Percentiles rank a stretch among this genome's conserved stretches.
Conservation (phyloP, 352 stramenopile genomes). For the Pythium folliculosum region DNA sequence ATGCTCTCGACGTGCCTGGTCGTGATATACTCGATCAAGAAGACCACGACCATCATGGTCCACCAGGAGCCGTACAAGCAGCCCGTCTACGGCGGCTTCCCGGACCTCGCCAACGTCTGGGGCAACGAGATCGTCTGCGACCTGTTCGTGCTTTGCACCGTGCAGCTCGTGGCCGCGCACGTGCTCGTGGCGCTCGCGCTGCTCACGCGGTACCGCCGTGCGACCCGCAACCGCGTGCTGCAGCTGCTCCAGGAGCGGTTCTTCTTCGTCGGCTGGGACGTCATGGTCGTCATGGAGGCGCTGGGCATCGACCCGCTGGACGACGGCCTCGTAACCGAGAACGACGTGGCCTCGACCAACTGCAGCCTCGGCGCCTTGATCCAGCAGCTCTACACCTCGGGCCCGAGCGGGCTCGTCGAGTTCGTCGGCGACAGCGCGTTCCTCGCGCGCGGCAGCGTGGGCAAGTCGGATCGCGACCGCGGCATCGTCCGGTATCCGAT, state of each 20-base stretch:
- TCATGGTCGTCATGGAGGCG: constrained; percentile 36
- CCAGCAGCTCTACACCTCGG: constrained; percentile 40
- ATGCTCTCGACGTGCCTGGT: constrained; percentile 34
- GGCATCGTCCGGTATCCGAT: constrained; percentile 25
- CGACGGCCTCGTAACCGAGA: constrained; percentile 10
- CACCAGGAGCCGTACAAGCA: constrained; percentile 19
- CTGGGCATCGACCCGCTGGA: constrained; percentile 43
- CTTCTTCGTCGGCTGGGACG: constrained; percentile 47
- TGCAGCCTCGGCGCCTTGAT: constrained; percentile 40
- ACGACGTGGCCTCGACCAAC: constrained; percentile 28
- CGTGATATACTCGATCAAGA: constrained; percentile 23
- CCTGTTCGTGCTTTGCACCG: constrained; percentile 31
- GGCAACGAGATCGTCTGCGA: constrained; percentile 47
- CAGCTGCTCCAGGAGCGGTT: constrained; percentile 41
- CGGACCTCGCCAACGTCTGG: constrained; percentile 40
- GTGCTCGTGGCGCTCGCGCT: constrained; percentile 24
- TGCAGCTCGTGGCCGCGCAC: constrained; percentile 22
- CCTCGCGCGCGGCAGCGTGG: constrained; percentile 24
- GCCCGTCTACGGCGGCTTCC: constrained; percentile 35
- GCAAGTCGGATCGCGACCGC: constrained; percentile 8
- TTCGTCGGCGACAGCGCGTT: constrained; percentile 41
- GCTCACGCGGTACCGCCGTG: constrained; percentile 29
- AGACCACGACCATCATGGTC: constrained; percentile 37
- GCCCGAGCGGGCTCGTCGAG: constrained; percentile 36
- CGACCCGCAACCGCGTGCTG: constrained; percentile 31